Evolutionary conservation across 768 basidiomycete species (phyloP).

Genomic region (Crepidotus variabilis): DNA sequence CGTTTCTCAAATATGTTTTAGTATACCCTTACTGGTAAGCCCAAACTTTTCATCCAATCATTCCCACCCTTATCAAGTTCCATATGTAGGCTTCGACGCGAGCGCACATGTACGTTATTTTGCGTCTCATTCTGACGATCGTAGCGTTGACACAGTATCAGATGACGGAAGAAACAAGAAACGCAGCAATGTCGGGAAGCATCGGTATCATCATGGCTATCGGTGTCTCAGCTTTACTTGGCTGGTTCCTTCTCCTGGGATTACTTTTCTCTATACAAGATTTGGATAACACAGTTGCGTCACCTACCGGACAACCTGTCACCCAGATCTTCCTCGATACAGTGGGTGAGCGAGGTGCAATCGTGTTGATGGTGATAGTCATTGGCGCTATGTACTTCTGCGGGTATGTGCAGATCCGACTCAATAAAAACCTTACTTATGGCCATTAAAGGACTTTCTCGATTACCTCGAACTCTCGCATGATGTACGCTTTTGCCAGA

Average conservation of each 20-base stretch:
- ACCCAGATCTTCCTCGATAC: slow-evolving; percentile 78
- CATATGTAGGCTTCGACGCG: slow-evolving; percentile 60
- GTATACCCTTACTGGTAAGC: slow-evolving; percentile 66
- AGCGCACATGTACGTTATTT: slow-evolving; percentile 53
- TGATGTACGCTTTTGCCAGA: slow-evolving; percentile 81
- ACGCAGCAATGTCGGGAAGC: slow-evolving; percentile 62
- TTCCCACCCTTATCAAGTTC: not conserved
- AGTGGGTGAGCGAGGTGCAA: slow-evolving; percentile 70
- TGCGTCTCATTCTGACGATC: not conserved
- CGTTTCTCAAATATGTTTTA: slow-evolving; percentile 7
- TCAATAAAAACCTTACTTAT: not conserved
- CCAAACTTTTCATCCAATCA: not conserved
- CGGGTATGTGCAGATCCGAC: slow-evolving; percentile 37
- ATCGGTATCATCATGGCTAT: slow-evolving; percentile 71
- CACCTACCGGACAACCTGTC: slow-evolving; percentile 64
- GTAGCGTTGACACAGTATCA: slow-evolving; percentile 16
- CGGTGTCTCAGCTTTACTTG: slow-evolving; percentile 66
- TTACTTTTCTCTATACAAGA: slow-evolving; percentile 79
- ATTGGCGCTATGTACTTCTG: slow-evolving; percentile 76
- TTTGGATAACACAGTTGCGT: slow-evolving; percentile 47
- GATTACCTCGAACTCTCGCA: slow-evolving; percentile 72
- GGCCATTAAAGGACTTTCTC: slow-evolving; percentile 56
- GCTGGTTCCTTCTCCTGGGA: slow-evolving; percentile 72
- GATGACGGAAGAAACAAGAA: slow-evolving; percentile 80
- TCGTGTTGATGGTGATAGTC: slow-evolving; percentile 70